Evolutionary conservation across 768 basidiomycete genomes (phyloP).

Genomic region (Macrocybe gigantea): DNA sequence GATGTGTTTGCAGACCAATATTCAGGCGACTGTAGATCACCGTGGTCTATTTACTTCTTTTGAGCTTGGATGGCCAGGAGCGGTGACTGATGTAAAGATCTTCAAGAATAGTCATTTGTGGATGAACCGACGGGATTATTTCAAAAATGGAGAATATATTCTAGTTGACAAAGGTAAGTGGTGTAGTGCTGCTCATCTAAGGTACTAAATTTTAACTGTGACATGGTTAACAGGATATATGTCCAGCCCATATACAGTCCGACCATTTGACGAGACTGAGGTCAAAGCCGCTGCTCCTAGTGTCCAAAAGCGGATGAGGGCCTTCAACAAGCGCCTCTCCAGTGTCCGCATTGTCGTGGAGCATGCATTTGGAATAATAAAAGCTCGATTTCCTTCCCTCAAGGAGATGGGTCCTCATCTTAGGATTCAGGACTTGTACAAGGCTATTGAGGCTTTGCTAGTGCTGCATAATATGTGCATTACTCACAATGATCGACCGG

Average conservation of each 20-base stretch:
- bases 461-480: constrained; percentile 14
- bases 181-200: too few species aligned
- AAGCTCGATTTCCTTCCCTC: constrained; percentile 15
- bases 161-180: too few species aligned
- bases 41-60: too few species aligned
- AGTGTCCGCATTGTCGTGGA: constrained; percentile 13
- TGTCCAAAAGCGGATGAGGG: constrained; percentile 2
- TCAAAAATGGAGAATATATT: too few species aligned
- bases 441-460: constrained; percentile 10
- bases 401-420: constrained; percentile 10
- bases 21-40: too few species aligned
- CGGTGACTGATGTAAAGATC: too few species aligned
- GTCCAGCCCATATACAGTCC: not conserved
- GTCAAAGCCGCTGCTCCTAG: not conserved
- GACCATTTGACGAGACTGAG: constrained; percentile 13
- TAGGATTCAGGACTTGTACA: constrained; percentile 10
- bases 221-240: not conserved
- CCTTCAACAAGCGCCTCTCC: constrained; percentile 14
- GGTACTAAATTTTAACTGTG: too few species aligned
- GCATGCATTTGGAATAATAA: constrained; percentile 19
- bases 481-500: not conserved
- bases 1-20: too few species aligned
- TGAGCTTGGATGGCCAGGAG: too few species aligned
- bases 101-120: too few species aligned
- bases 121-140: too few species aligned